phyloP scores from a whole-genome alignment of 2,329 filamentous ascomycete genomes.

The Alternaria alternata region DNA sequence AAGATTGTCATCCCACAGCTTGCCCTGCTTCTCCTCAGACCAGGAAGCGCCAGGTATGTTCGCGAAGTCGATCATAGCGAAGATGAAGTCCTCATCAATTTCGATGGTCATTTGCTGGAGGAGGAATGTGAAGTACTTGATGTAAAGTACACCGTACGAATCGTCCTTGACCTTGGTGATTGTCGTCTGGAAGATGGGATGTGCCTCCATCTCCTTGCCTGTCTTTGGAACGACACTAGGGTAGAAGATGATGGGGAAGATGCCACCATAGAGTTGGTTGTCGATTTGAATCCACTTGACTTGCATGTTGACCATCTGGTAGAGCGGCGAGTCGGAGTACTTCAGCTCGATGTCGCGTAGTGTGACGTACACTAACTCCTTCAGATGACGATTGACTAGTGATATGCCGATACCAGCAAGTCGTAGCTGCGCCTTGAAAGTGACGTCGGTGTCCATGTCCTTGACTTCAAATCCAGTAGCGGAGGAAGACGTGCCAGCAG shows the following conservation, averaged over 20 bases:
- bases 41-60: conserved; percentile 91
- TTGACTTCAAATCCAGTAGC: conserved; percentile 90
- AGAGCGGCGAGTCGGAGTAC: conserved; percentile 90
- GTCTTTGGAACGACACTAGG: conserved; percentile 98
- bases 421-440: conserved; percentile 86
- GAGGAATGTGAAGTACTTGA: conserved; percentile 95
- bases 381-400: conserved; percentile 88
- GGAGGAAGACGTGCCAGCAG: conserved; percentile 64
- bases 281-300: conserved; percentile 99
- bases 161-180: conserved; percentile 97
- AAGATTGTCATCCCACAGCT: conserved; percentile 85
- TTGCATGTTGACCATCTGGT: conserved; percentile 87
- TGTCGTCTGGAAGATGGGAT: conserved; percentile 92
- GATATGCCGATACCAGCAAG: conserved; percentile 92
- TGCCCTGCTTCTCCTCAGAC: conserved; percentile 82
- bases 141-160: conserved; percentile 95
- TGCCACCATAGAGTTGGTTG: conserved; percentile 96
- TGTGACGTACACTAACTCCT: conserved; percentile 91
- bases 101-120: conserved; percentile 98
- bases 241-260: conserved; percentile 97
- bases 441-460: conserved; percentile 84
- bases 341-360: conserved; percentile 90
- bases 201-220: conserved; percentile 92
- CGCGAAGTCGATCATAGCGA: conserved; percentile 91
- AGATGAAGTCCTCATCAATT: conserved; percentile 97